These are phyloP conservation scores for Boletus reticuloceps DNA, from an alignment of 768 basidiomycete species.

Conservation along the genomic window DNA sequence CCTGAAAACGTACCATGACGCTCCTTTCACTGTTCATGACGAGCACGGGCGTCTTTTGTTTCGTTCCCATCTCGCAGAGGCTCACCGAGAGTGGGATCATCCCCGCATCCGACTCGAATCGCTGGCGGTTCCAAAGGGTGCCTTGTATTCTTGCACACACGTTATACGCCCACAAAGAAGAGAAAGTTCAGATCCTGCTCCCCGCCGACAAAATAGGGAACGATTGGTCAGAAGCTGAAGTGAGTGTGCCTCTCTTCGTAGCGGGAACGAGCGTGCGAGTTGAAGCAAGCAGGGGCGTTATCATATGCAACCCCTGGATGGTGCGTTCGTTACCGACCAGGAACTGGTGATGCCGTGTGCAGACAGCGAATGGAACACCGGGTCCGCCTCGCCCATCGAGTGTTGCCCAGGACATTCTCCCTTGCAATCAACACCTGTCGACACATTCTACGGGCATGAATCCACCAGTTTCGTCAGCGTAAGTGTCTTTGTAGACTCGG, in stretches of 20 bases:
- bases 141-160: neutral
- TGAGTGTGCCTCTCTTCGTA: neutral
- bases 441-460: constrained; percentile 2
- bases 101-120: neutral
- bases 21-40: constrained; percentile 24
- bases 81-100: constrained; percentile 23
- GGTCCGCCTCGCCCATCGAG: neutral
- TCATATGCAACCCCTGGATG: neutral
- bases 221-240: neutral
- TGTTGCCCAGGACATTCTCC: neutral
- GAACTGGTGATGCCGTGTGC: neutral
- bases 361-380: neutral
- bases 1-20: constrained; percentile 11
- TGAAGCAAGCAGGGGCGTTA: neutral
- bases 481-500: neutral
- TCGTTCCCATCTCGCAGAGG: constrained; percentile 25
- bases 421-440: neutral
- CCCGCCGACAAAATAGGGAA: neutral
- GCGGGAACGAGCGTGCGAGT: neutral
- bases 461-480: constrained; percentile 12
- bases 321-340: neutral
- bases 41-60: constrained; percentile 25
- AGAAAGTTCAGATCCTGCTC: neutral
- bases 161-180: neutral
- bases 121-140: constrained; percentile 4